phyloP scores from a whole-genome alignment of 352 stramenopile genomes.

The Poterioochromonas sp. region DNA sequence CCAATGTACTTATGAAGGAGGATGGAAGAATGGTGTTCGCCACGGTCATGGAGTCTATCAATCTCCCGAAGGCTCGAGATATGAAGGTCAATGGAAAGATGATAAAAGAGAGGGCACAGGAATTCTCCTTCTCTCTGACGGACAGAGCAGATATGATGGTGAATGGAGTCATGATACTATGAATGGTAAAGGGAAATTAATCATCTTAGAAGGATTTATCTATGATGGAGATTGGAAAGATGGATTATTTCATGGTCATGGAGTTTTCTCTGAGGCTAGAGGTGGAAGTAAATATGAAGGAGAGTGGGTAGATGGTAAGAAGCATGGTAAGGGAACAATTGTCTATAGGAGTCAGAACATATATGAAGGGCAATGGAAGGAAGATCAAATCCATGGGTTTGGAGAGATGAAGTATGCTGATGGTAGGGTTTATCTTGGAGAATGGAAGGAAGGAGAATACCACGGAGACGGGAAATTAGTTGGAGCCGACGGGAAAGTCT shows the following conservation, averaged over 20 bases:
- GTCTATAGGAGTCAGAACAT: conserved; percentile 46
- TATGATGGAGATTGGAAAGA: conserved; percentile 62
- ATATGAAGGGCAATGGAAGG: conserved; percentile 62
- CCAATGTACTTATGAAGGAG: conserved; percentile 58
- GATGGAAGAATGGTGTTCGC: conserved; percentile 58
- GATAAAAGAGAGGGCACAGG: no score
- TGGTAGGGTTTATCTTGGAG: neutral
- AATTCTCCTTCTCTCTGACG: no score
- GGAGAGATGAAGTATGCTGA: conserved; percentile 42
- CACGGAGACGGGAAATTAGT: neutral
- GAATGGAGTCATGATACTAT: no score
- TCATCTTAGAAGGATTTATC: conserved; percentile 3
- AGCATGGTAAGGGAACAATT: conserved; percentile 62
- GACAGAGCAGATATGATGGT: no score
- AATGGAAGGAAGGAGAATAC: neutral
- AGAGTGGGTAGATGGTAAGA: conserved; percentile 54
- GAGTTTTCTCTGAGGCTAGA: neutral
- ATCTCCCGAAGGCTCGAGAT: no score
- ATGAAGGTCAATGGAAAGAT: no score
- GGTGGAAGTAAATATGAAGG: conserved; percentile 50
- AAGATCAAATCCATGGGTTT: conserved; percentile 62
- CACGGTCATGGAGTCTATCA: conserved; percentile 65
- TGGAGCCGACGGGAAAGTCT: no score
- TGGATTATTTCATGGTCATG: conserved; percentile 61
- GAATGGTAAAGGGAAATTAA: conserved; percentile 56